A percentile compares a stretch with the other conserved stretches of the same genome.
Evolutionary conservation across 2,329 filamentous ascomycete genomes (phyloP).

Genomic region (Stylonectria norvegica): DNA sequence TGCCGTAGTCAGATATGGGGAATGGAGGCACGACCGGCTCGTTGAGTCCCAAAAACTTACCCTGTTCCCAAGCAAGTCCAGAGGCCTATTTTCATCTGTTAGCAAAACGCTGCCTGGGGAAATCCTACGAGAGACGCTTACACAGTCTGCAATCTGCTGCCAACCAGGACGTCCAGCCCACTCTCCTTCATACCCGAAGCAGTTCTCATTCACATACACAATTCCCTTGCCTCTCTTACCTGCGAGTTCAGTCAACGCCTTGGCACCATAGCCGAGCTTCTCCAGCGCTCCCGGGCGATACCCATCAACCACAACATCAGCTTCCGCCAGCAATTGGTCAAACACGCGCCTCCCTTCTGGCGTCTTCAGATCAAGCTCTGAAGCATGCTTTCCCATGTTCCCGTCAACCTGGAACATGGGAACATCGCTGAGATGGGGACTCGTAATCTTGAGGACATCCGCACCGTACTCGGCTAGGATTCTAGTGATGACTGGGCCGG

Average conservation of each 20-base stretch:
- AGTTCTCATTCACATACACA: constrained; percentile 68
- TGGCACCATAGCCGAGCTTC: constrained; percentile 59
- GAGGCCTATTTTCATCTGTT: constrained; percentile 38
- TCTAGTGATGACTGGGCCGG: constrained; percentile 68
- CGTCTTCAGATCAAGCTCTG: constrained; percentile 60
- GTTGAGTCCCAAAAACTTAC: constrained; percentile 56
- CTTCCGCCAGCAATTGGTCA: constrained; percentile 56
- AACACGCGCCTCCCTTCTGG: constrained; percentile 52
- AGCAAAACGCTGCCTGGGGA: background rate
- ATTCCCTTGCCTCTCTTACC: constrained; percentile 57
- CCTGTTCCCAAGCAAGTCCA: constrained; percentile 60
- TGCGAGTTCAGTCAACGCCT: constrained; percentile 51
- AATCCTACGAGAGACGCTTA: constrained; percentile 18
- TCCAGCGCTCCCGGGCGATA: constrained; percentile 65
- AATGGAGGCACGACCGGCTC: constrained; percentile 66
- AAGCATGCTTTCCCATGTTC: constrained; percentile 67
- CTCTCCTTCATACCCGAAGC: constrained; percentile 59
- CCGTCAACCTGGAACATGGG: constrained; percentile 71
- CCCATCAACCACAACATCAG: constrained; percentile 64
- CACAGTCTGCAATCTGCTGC: constrained; percentile 69
- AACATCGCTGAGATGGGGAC: constrained; percentile 64
- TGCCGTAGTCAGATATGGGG: constrained; percentile 65
- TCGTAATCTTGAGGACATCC: constrained; percentile 69
- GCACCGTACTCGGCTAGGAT: constrained; percentile 74
- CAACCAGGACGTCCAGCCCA: constrained; percentile 65